Conservation (phyloP, 331 rosid species). For the Arachis monticola region DNA sequence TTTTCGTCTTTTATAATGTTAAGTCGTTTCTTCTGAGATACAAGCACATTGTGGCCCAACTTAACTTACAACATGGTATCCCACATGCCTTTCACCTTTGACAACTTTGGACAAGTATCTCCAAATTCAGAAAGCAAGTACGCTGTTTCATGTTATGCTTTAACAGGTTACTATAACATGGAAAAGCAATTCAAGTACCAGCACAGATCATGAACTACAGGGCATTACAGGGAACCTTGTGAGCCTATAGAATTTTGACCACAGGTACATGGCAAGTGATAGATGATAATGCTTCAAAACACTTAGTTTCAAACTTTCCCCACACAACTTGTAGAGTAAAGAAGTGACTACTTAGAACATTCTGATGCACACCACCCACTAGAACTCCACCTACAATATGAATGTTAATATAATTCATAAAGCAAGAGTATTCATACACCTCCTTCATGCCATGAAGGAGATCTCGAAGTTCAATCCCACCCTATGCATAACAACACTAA, state of each 20-base stretch:
- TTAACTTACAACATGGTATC: slow-evolving; percentile 12
- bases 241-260: not conserved
- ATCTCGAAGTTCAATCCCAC: slow-evolving; percentile 31
- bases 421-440: slow-evolving; percentile 6
- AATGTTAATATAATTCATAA: not conserved
- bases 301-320: slow-evolving; percentile 14
- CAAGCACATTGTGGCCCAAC: not conserved
- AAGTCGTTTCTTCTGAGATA: not conserved
- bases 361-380: slow-evolving; percentile 18
- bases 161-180: slow-evolving; percentile 3
- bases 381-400: not conserved
- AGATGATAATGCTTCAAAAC: slow-evolving; percentile 24
- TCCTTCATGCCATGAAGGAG: slow-evolving; percentile 1
- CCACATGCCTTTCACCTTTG: not conserved
- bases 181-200: slow-evolving; percentile 19
- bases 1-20: not conserved
- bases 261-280: slow-evolving; percentile 19
- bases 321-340: slow-evolving; percentile 9
- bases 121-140: too few relatives aligned
- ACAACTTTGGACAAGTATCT: slow-evolving; percentile 3
- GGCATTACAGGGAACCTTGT: slow-evolving; percentile 14
- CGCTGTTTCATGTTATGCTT: not conserved
- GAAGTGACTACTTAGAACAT: slow-evolving; percentile 14
- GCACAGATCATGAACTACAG: slow-evolving; percentile 29
- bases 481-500: slow-evolving; percentile 1